Evolutionary conservation across 2,329 filamentous ascomycete species (phyloP).

Genomic region (Alternaria longipes): DNA sequence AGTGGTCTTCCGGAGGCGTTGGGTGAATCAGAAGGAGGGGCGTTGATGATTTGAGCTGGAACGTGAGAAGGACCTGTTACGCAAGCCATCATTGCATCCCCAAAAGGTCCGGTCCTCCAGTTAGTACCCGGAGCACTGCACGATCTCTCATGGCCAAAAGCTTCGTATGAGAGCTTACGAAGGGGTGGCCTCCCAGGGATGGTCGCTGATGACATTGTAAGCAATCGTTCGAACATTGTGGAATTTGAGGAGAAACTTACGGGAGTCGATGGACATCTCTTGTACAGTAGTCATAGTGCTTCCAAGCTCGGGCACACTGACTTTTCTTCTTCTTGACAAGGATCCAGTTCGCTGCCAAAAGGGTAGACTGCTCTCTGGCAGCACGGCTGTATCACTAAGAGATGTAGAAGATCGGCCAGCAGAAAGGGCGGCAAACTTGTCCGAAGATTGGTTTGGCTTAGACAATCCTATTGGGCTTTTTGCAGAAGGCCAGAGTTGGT

Average conservation of each 20-base stretch:
- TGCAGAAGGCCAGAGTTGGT: conserved; percentile 51
- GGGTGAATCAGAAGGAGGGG: conserved; percentile 27
- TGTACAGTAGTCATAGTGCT: conserved; percentile 52
- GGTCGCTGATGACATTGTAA: conserved; percentile 44
- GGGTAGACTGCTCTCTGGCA: conserved; percentile 39
- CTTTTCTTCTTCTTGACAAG: conserved; percentile 51
- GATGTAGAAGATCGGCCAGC: conserved; percentile 52
- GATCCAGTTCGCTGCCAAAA: conserved; percentile 51
- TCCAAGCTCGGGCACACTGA: conserved; percentile 53
- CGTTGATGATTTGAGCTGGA: conserved; percentile 26
- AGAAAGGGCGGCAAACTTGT: conserved; percentile 50
- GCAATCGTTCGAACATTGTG: conserved; percentile 1
- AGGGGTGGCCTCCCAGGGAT: conserved; percentile 54
- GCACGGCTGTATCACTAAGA: conserved; percentile 51
- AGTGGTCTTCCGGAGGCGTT: conserved; percentile 24
- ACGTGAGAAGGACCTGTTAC: conserved; percentile 48
- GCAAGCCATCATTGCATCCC: conserved; percentile 52
- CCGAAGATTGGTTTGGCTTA: conserved; percentile 34
- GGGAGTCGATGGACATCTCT: conserved; percentile 51
- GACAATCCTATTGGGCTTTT: conserved; percentile 39
- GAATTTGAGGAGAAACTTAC: conserved; percentile 36
- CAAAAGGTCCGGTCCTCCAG: conserved; percentile 52
- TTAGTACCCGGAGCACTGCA: conserved; percentile 51
- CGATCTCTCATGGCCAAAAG: conserved; percentile 51
- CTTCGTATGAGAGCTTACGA: conserved; percentile 45